Percentiles rank a stretch among this genome's conserved stretches.
Evolutionary conservation across 305 asterid species (phyloP).

Genomic region (Salvia sclarea): DNA sequence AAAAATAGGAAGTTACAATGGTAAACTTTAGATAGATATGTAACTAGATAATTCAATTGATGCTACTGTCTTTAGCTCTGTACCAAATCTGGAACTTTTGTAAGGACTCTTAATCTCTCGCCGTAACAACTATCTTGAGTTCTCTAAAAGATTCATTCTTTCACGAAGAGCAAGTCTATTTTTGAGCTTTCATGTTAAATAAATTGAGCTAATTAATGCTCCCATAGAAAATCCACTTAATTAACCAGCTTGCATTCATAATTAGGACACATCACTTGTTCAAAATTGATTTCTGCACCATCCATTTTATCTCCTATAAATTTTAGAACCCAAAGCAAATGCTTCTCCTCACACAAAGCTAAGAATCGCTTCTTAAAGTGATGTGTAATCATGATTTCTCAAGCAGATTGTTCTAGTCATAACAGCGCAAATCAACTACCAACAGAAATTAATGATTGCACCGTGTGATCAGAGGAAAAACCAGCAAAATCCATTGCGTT

Average conservation of each 20-base stretch:
- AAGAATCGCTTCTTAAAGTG: slow-evolving; percentile 26
- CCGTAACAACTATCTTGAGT: slow-evolving; percentile 18
- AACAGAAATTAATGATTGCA: slow-evolving; percentile 23
- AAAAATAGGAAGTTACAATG: slow-evolving; percentile 17
- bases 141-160: slow-evolving; percentile 14
- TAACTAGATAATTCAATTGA: slow-evolving; percentile 10
- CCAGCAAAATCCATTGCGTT: slow-evolving; percentile 26
- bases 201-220: slow-evolving; percentile 23
- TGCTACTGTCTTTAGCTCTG: slow-evolving; percentile 12
- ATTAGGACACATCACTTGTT: slow-evolving; percentile 5
- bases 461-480: slow-evolving; percentile 28
- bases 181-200: slow-evolving; percentile 17
- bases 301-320: slow-evolving; percentile 20
- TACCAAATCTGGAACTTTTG: slow-evolving; percentile 24
- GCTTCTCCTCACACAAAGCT: slow-evolving; percentile 30
- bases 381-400: background rate
- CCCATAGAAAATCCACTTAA: slow-evolving; percentile 13
- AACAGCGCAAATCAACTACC: slow-evolving; percentile 22
- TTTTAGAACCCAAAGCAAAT: slow-evolving; percentile 20
- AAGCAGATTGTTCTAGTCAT: slow-evolving; percentile 16
- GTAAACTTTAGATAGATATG: slow-evolving; percentile 1
- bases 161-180: slow-evolving; percentile 19
- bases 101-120: slow-evolving; percentile 23
- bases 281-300: background rate
- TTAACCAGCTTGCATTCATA: slow-evolving; percentile 15